Conservation (phyloP, 2,329 filamentous ascomycete species). For the Pseudopithomyces maydicus region DNA sequence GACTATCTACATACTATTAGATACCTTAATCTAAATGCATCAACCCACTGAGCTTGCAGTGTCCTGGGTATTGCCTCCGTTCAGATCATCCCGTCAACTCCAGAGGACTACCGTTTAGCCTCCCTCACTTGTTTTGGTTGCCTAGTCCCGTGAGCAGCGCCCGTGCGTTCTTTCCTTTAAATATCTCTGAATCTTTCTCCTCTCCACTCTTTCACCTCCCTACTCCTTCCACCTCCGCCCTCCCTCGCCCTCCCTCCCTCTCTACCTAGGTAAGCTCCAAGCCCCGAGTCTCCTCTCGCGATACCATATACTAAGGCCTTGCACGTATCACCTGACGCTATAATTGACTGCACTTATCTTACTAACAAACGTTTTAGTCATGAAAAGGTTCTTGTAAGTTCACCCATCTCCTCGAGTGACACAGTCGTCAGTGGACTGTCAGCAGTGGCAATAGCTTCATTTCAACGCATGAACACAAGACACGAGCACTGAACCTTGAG, state of each 20-base stretch:
- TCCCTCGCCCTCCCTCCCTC: neutral
- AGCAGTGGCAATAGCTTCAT: neutral
- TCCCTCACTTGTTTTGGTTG: neutral
- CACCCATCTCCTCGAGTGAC: neutral
- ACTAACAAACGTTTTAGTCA: neutral
- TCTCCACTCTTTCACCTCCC: neutral
- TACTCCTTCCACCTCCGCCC: neutral
- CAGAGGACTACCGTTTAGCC: too few relatives aligned
- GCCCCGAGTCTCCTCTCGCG: neutral
- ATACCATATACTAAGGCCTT: neutral
- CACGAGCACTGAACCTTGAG: neutral
- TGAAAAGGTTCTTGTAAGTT: neutral
- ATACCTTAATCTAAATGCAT: too few relatives aligned
- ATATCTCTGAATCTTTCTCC: neutral
- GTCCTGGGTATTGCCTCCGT: neutral
- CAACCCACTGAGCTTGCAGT: neutral
- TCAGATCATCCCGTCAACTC: too few relatives aligned
- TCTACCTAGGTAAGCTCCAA: too few relatives aligned
- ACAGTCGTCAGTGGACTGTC: neutral
- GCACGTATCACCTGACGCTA: neutral
- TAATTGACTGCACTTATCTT: too few relatives aligned
- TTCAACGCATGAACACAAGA: neutral
- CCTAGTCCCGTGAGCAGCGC: neutral
- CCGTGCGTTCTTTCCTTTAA: neutral
- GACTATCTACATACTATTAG: too few relatives aligned